phyloP scores from a whole-genome alignment of 441 rosid genomes.

The Daphne laureola region DNA sequence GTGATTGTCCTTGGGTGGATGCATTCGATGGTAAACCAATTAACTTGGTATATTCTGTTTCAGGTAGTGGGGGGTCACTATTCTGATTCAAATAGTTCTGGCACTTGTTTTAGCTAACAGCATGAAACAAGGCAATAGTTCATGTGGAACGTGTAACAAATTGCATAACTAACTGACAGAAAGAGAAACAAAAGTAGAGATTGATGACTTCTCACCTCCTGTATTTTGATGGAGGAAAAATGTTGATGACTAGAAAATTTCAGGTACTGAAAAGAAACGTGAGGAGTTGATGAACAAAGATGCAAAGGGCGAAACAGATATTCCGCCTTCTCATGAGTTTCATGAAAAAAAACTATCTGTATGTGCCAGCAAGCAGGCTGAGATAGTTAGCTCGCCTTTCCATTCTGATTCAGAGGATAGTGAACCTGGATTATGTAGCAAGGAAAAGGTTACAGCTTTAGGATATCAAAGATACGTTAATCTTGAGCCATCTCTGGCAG shows the following conservation, averaged over 20 bases:
- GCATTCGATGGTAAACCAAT: constrained; percentile 17
- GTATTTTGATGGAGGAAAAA: no score
- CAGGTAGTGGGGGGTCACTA: constrained; percentile 17
- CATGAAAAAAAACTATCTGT: not conserved
- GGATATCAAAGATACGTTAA: not conserved
- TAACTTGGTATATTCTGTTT: constrained; percentile 4
- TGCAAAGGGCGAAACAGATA: no score
- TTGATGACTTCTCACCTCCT: not conserved
- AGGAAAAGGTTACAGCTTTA: constrained; percentile 25
- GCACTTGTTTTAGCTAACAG: constrained; percentile 5
- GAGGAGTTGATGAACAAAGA: no score
- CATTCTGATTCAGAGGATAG: constrained; percentile 30
- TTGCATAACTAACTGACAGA: no score
- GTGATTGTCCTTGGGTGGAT: constrained; percentile 23
- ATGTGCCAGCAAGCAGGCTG: constrained; percentile 25
- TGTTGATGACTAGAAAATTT: no score
- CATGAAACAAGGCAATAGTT: not conserved
- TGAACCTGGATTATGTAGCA: constrained; percentile 31
- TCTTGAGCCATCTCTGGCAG: not conserved
- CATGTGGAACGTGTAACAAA: not conserved
- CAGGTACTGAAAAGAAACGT: no score
- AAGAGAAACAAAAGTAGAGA: not conserved
- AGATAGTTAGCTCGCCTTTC: constrained; percentile 8
- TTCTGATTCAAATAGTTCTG: constrained; percentile 20
- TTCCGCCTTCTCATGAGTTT: no score